Evolutionary conservation across 345 rosid genomes (phyloP), one percentile per base, ranked within the genome.

Genomic region (Euphorbia tirucalli): DNA sequence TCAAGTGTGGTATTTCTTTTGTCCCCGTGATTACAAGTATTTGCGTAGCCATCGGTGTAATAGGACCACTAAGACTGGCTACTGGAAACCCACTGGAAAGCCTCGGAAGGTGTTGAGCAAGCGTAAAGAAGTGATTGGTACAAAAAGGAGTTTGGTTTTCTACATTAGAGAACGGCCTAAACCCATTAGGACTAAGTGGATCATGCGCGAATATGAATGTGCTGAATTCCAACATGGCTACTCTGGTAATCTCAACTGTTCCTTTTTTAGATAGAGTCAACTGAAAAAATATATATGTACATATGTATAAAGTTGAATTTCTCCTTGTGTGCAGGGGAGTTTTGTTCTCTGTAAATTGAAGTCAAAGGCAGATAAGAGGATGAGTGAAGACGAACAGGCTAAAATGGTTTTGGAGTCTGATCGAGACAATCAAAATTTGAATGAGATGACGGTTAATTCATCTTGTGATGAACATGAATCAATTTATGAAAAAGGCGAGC

Each of bases 11-110:
- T 68, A 71, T 28, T 87, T 87, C 86, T 85, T 81, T 72, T 76
- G 81, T 37, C 65, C 48, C 0, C 73, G 70, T 2, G 78, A 74
- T 27, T 63, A 71, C 58, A 80, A 76, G 72, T 79, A 80, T 41
- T 22, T 16, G 1, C 73, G 56, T 39, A 80, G 83, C 25, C 50
- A 67, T 2, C 55, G 73, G 37, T 46, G 60, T 50, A 69, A 59
- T 14, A 69, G 89, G 13, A 66, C 52, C 19, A 84, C 87, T 0
- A 52, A 8, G 1, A 69, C 71, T 9, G 91, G 93, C 5, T 87
- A 22, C 72, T 89, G 91, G 89, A 89, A 89, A 65, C 77, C 65
- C 24, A 87, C 89, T 0, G 84, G 89, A 4, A 31, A 44, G 5
- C 72, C 81, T 28, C 75, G 79, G n/a, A 2, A 0, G 0, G 60